Evolutionary conservation across 108 stramenopile genomes (phyloP).

Genomic region (Epithemia pelagica): DNA sequence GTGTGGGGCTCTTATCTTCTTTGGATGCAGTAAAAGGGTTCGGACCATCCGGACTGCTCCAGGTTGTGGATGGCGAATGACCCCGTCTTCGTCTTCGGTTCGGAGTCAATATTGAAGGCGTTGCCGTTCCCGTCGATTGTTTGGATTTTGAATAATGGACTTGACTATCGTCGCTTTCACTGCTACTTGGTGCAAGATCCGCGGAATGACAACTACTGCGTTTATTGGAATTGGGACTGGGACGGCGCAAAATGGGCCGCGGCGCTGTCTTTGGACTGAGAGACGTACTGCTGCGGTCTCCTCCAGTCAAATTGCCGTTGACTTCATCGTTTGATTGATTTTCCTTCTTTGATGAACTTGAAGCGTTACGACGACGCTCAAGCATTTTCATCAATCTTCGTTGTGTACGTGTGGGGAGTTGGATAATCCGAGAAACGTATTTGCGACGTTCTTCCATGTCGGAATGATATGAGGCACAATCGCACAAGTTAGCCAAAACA

Average conservation of each 20-base stretch:
- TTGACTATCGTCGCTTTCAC: conserved; percentile 1
- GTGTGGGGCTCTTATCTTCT: neutral
- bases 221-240: neutral
- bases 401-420: conserved; percentile 21
- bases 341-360: neutral
- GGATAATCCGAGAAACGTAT: conserved; percentile 42
- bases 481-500: conserved; percentile 31
- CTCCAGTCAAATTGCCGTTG: neutral
- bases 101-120: no score
- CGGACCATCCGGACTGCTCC: no score
- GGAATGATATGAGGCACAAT: conserved; percentile 27
- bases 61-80: neutral
- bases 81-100: neutral
- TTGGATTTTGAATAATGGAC: neutral
- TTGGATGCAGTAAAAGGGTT: neutral
- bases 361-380: conserved; percentile 3
- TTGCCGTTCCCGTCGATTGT: no score
- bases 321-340: neutral
- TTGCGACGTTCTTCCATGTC: conserved; percentile 25
- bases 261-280: neutral
- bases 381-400: conserved; percentile 33
- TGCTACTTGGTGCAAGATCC: neutral
- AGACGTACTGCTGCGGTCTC: neutral
- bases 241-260: neutral
- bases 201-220: neutral